phyloP scores from a whole-genome alignment of 768 basidiomycete genomes.

The Kwoniella newhampshirensis region DNA sequence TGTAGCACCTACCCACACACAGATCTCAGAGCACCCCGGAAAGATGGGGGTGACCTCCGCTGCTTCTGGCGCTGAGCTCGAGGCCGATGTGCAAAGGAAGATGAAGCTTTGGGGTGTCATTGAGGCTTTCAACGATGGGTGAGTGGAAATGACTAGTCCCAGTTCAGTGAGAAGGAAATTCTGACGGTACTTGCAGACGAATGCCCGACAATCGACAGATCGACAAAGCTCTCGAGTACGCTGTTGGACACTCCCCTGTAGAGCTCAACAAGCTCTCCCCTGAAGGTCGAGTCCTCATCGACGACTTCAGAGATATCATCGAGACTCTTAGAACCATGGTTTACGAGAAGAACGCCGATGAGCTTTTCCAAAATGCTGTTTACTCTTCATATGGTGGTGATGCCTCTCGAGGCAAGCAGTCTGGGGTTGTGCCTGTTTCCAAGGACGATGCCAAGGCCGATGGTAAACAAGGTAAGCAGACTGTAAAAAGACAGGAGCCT shows the following conservation, averaged over 20 bases:
- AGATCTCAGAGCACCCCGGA: constrained; percentile 43
- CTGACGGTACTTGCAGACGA: constrained; percentile 69
- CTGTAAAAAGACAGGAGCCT: too few relatives aligned
- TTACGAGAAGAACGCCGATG: constrained; percentile 79
- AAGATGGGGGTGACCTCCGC: constrained; percentile 68
- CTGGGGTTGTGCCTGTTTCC: constrained; percentile 59
- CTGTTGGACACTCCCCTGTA: constrained; percentile 63
- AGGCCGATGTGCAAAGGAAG: constrained; percentile 80
- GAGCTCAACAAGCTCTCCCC: constrained; percentile 67
- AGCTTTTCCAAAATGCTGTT: constrained; percentile 86
- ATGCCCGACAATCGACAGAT: constrained; percentile 80
- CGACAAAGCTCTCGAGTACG: constrained; percentile 68
- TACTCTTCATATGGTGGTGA: constrained; percentile 60
- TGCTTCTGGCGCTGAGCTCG: constrained; percentile 62
- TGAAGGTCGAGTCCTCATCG: constrained; percentile 72
- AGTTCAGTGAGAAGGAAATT: neutral
- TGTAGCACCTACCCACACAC: constrained; percentile 28
- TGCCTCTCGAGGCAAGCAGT: constrained; percentile 53
- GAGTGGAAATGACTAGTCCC: too few relatives aligned
- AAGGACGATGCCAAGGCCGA: constrained; percentile 63
- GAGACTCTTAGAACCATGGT: constrained; percentile 70
- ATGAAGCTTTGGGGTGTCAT: constrained; percentile 77
- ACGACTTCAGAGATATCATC: constrained; percentile 71
- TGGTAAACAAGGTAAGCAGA: constrained; percentile 62
- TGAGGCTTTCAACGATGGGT: constrained; percentile 72